Conservation (phyloP, 352 stramenopile genomes). For the Phytophthora multivora region DNA sequence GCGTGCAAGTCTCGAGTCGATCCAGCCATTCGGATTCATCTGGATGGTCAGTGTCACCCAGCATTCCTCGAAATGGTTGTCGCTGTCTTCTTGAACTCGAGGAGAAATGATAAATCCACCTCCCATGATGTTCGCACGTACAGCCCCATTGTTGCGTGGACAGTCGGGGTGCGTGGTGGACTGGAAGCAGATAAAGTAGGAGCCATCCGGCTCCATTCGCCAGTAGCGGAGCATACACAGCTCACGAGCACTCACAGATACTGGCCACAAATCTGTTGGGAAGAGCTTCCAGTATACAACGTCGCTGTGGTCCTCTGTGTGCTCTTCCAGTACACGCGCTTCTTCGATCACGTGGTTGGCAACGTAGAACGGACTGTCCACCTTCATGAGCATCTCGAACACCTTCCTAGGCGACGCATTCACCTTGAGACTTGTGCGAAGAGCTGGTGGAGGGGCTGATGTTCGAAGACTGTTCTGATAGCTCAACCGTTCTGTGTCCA, state of each 20-base stretch:
- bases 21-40: conserved; percentile 83
- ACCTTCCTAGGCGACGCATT: conserved; percentile 66
- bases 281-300: conserved; percentile 81
- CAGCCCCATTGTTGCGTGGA: conserved; percentile 34
- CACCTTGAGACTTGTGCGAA: conserved; percentile 78
- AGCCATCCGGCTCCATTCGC: conserved; percentile 79
- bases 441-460: conserved; percentile 48
- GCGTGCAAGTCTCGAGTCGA: conserved; percentile 57
- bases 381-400: conserved; percentile 80
- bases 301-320: conserved; percentile 75
- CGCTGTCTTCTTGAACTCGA: conserved; percentile 51
- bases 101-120: conserved; percentile 77
- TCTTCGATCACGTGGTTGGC: conserved; percentile 80
- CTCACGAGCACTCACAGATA: conserved; percentile 69
- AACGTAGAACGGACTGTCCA: conserved; percentile 73
- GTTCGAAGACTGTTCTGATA: conserved; percentile 45
- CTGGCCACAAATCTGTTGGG: conserved; percentile 73
- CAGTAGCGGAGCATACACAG: conserved; percentile 83
- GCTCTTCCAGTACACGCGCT: conserved; percentile 62
- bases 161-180: conserved; percentile 75
- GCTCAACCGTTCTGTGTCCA: conserved; percentile 64
- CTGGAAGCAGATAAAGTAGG: conserved; percentile 88
- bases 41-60: conserved; percentile 84
- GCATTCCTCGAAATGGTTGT: conserved; percentile 73
- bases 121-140: conserved; percentile 70